Evolutionary conservation across 1,139 yeast species (phyloP).

Genomic region (Suhomyces choctaworum): DNA sequence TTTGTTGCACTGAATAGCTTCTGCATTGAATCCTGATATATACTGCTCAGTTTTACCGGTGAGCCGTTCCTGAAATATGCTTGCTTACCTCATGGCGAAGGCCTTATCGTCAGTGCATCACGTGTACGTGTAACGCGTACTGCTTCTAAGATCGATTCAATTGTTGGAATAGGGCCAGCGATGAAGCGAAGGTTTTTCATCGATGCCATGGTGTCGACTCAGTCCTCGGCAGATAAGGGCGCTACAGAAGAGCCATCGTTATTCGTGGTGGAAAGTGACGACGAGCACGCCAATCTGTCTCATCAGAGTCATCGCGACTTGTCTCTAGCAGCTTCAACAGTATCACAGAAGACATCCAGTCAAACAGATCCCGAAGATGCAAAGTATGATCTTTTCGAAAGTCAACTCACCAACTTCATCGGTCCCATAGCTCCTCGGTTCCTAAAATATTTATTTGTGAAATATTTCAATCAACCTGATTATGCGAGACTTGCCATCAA

Average conservation of each 20-base stretch:
- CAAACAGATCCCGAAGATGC: slow-evolving; percentile 2
- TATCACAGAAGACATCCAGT: neutral
- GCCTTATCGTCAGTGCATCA: too few relatives aligned
- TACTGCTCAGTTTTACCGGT: too few relatives aligned
- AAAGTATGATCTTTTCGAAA: slow-evolving; percentile 20
- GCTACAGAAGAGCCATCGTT: slow-evolving; percentile 13
- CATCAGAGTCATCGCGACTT: neutral
- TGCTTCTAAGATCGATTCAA: slow-evolving; percentile 3
- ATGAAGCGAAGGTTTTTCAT: slow-evolving; percentile 15
- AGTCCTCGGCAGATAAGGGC: neutral
- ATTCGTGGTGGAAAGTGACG: slow-evolving; percentile 22
- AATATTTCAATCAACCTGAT: slow-evolving; percentile 25
- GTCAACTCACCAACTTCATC: slow-evolving; percentile 23
- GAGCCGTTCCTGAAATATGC: too few relatives aligned
- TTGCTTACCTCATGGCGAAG: too few relatives aligned
- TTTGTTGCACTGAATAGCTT: too few relatives aligned
- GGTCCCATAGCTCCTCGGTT: slow-evolving; percentile 23
- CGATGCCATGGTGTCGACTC: slow-evolving; percentile 6
- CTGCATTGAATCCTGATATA: too few relatives aligned
- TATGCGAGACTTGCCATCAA: slow-evolving; percentile 30
- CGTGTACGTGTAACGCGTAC: slow-evolving; percentile 3
- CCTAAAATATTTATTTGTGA: slow-evolving; percentile 23
- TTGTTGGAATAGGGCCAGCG: too few relatives aligned
- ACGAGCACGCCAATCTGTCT: slow-evolving; percentile 4
- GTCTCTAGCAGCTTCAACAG: neutral